Conservation (phyloP, 148 eudicot genomes). For the Cornus florida region DNA sequence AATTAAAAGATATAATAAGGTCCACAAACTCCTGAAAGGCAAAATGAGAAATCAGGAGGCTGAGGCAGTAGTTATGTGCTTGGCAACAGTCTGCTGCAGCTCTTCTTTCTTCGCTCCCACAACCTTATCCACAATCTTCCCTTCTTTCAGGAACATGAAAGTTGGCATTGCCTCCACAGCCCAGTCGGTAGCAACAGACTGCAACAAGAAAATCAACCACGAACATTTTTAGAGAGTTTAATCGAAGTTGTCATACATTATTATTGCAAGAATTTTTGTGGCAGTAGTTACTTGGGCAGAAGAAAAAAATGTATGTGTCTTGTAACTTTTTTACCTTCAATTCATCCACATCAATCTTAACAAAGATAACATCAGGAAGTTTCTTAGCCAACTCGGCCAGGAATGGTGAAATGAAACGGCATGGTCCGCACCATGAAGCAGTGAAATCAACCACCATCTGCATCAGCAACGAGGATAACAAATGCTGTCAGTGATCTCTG, state of each 20-base stretch:
- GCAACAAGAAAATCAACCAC: conserved; percentile 6
- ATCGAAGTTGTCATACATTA: background rate
- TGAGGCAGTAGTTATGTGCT: conserved; percentile 20
- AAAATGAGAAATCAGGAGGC: no score
- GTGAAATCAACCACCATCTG: conserved; percentile 82
- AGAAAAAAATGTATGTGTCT: no score
- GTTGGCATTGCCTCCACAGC: conserved; percentile 71
- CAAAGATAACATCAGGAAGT: conserved; percentile 46
- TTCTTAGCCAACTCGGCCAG: conserved; percentile 61
- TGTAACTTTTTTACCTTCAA: conserved; percentile 36
- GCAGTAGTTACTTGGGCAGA: no score
- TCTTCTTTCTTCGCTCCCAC: conserved; percentile 70
- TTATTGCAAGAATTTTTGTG: no score
- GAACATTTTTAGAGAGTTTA: background rate
- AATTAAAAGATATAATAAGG: no score
- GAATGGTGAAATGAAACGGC: conserved; percentile 65
- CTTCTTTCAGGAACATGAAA: conserved; percentile 65
- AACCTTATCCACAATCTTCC: conserved; percentile 47
- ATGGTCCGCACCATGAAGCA: conserved; percentile 85
- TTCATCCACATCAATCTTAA: conserved; percentile 80
- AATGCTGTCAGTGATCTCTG: no score
- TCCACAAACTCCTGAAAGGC: no score
- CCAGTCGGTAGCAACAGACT: conserved; percentile 55
- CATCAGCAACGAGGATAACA: no score
- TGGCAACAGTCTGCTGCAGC: conserved; percentile 23